These are phyloP conservation scores for Flaveria floridana DNA, from an alignment of 140 eudicot species.

Conservation along the genomic window DNA sequence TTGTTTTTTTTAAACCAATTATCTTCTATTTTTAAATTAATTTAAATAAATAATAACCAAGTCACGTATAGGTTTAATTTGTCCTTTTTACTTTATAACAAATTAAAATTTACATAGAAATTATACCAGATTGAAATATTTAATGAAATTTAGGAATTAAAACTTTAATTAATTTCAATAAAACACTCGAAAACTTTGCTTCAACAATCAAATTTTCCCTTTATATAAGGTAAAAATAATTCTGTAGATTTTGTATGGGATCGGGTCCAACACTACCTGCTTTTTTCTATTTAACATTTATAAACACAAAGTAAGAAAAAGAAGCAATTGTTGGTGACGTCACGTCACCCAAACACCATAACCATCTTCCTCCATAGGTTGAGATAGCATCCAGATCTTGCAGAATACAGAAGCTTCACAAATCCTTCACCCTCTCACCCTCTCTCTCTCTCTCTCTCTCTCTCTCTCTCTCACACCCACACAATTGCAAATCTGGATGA, in stretches of 20 bases:
- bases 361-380: slow-evolving; percentile 30
- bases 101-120: too few species aligned
- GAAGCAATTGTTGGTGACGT: slow-evolving; percentile 36
- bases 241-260: not conserved
- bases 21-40: too few species aligned
- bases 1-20: too few species aligned
- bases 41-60: too few species aligned
- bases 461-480: slow-evolving; percentile 27
- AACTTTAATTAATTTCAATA: too few species aligned
- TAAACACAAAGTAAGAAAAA: slow-evolving; percentile 15
- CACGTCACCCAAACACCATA: slow-evolving; percentile 37
- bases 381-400: slow-evolving; percentile 44
- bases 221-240: too few species aligned
- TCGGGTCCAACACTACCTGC: not conserved
- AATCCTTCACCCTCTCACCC: slow-evolving; percentile 19
- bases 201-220: too few species aligned
- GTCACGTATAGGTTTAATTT: too few species aligned
- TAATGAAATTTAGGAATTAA: too few species aligned
- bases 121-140: too few species aligned
- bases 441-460: slow-evolving; percentile 7
- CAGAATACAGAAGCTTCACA: slow-evolving; percentile 42
- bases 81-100: too few species aligned
- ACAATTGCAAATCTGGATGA: slow-evolving; percentile 21
- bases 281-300: not conserved
- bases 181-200: too few species aligned